Evolutionary conservation across 805 yeast species (phyloP), one percentile per base, ranked within the genome.

Genomic region (Nakazawaea wickerhamii): DNA sequence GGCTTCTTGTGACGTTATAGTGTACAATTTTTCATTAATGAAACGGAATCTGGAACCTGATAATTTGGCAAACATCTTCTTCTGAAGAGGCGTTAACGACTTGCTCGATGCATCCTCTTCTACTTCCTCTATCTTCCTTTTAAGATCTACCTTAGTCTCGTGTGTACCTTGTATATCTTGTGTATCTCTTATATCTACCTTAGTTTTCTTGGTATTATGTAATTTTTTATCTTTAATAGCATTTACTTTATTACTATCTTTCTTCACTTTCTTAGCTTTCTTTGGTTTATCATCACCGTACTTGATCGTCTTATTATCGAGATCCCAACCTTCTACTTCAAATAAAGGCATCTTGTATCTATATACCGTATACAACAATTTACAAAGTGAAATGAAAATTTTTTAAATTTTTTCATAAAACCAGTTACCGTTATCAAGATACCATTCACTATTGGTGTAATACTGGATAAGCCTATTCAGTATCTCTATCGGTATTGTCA

Each of bases 11-110:
- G 98, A 90, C 1, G 81, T 64, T 28, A 81, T 81, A 1, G 98
- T 93, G 58, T 93, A 93, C n/a, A 93, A 68, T 58, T 91, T 95
- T 63, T 93, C 99, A 59, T 93, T 93, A 58, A 93, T 93, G 98
- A 98, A 93, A 60, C 99, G 74, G 66, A 93, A 93, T 52, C 99
- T 70, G 1, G 98, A 88, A 0, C 99, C 99, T 2, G 95, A 79
- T 32, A 93, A 73, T 59, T 93, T 93, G 36, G 86, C 88, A 81
- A 88, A 79, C 98, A 93, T 91, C 57, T 93, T 93, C 55, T 84
- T 85, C 63, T 93, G 99, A 49, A 90, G 64, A 14, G 96, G 95
- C 0, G 96, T 87, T 41, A 90, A 64, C 36, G 79, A 77, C 28
- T 61, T 55, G n/a, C 60, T 55, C 3, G 58, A 43, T 5, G 28